These are phyloP conservation scores for Monoraphidium neglectum DNA, from an alignment of 139 green algal genomes.

Conservation along the genomic window DNA sequence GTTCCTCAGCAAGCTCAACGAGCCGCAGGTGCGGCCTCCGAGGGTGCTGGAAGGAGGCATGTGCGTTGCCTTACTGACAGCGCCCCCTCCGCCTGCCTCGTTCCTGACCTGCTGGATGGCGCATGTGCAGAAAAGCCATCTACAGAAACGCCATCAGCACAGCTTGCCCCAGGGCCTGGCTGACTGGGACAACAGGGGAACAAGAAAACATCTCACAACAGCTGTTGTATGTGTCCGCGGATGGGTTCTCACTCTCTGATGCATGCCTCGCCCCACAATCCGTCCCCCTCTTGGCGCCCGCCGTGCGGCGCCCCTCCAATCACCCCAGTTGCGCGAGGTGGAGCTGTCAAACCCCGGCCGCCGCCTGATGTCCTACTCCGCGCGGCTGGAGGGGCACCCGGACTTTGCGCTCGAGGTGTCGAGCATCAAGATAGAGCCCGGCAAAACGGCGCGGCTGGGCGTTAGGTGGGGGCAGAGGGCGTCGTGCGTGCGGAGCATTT, in stretches of 20 bases:
- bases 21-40: conserved; percentile 43
- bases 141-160: too few species aligned
- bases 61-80: background rate
- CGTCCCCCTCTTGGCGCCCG: too few species aligned
- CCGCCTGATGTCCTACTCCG: conserved; percentile 65
- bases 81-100: background rate
- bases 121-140: too few species aligned
- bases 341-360: conserved; percentile 76
- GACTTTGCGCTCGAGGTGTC: conserved; percentile 66
- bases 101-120: too few species aligned
- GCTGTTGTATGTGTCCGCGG: too few species aligned
- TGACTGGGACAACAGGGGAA: too few species aligned
- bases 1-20: conserved; percentile 63
- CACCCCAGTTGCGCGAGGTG: conserved; percentile 55
- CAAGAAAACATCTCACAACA: too few species aligned
- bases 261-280: too few species aligned
- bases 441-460: conserved; percentile 30
- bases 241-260: too few species aligned
- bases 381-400: conserved; percentile 57
- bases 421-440: conserved; percentile 65
- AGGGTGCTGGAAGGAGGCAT: background rate
- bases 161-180: too few species aligned
- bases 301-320: too few species aligned
- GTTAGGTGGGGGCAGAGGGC: conserved; percentile 32
- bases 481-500: too few species aligned